Conservation (phyloP, 75 land plant species). For the Cryptomeria japonica region DNA sequence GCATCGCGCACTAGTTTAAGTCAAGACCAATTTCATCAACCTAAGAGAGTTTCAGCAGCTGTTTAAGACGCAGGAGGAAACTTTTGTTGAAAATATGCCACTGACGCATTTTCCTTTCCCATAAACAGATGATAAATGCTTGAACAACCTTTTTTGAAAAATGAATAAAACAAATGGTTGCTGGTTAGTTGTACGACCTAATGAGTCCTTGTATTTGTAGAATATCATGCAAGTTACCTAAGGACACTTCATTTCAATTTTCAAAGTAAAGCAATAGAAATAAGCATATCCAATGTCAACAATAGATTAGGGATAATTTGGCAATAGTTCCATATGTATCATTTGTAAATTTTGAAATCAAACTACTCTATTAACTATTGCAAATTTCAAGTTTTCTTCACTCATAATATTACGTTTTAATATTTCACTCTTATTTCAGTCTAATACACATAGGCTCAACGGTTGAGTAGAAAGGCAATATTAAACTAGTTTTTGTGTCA, state of each 20-base stretch:
- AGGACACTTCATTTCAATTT: background rate
- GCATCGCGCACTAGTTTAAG: background rate
- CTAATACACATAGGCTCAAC: background rate
- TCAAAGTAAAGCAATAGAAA: background rate
- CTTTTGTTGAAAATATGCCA: background rate
- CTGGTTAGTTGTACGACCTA: background rate
- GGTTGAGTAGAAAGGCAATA: background rate
- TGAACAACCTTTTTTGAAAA: background rate
- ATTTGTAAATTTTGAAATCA: background rate
- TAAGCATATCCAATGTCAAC: background rate
- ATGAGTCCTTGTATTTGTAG: background rate
- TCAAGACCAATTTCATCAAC: background rate
- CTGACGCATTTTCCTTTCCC: background rate
- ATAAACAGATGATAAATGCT: background rate
- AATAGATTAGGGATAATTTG: background rate
- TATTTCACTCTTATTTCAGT: background rate
- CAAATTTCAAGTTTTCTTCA: background rate
- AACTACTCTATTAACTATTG: background rate
- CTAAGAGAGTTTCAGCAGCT: background rate
- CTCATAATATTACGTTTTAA: background rate
- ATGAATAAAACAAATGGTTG: background rate
- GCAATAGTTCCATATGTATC: background rate
- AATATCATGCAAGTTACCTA: background rate
- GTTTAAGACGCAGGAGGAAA: background rate
- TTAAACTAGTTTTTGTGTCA: background rate